Percentiles rank a stretch among this genome's conserved stretches.
These are phyloP conservation scores for Acanthamoeba lenticulata DNA, from an alignment of 208 protist genomes.

Conservation along the genomic window DNA sequence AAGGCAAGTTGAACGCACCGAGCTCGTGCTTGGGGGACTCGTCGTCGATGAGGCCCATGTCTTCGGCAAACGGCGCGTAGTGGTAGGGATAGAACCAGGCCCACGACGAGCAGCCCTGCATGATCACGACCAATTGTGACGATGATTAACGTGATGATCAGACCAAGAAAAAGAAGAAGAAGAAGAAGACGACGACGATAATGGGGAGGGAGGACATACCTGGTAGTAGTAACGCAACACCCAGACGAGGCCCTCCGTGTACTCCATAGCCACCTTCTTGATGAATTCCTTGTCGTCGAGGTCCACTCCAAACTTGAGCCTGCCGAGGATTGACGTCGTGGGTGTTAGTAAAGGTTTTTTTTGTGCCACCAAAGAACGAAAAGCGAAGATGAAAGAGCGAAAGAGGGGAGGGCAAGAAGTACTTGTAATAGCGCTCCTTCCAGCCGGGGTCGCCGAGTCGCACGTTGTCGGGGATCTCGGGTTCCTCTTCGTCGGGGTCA, in stretches of 20 bases:
- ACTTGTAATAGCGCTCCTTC: slow-evolving; percentile 90
- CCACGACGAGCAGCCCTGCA: slow-evolving; percentile 73
- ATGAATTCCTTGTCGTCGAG: slow-evolving; percentile 25
- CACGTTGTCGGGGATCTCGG: slow-evolving; percentile 75
- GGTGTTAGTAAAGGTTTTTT: background rate
- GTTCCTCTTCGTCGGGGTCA: background rate
- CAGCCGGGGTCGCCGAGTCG: slow-evolving; percentile 86
- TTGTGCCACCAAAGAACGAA: background rate
- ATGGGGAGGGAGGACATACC: slow-evolving; percentile 88
- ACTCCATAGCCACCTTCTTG: slow-evolving; percentile 89
- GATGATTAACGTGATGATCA: background rate
- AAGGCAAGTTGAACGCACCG: background rate
- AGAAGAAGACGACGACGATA: too few relatives aligned
- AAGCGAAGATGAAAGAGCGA: background rate
- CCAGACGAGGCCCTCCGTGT: slow-evolving; percentile 98
- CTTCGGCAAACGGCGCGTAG: slow-evolving; percentile 96
- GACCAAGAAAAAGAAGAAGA: background rate
- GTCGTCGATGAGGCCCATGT: slow-evolving; percentile 69
- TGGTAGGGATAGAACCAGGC: slow-evolving; percentile 99
- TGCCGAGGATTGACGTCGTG: background rate
- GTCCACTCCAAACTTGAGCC: slow-evolving; percentile 27
- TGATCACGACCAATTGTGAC: background rate
- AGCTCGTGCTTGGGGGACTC: slow-evolving; percentile 5
- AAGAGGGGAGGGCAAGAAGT: background rate
- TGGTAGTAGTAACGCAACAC: slow-evolving; percentile 99